phyloP scores from a whole-genome alignment of 169 alveolate species.

The Plasmodium reichenowi region DNA sequence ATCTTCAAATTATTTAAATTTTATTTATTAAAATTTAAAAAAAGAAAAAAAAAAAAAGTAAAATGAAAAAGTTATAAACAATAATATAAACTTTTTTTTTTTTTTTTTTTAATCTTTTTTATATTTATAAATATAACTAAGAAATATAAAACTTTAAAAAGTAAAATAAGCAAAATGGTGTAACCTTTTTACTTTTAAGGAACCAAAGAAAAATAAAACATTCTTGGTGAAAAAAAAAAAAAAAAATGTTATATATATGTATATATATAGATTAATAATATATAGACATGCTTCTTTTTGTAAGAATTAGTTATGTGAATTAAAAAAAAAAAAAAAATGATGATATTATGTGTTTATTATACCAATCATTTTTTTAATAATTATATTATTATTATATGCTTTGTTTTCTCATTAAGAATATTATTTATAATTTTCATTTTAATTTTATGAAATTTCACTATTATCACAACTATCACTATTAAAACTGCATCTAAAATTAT shows the following conservation, averaged over 20 bases:
- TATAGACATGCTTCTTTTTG: no score
- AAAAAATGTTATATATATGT: no score
- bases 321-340: neutral
- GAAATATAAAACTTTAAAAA: conserved; percentile 10
- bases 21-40: conserved; percentile 59
- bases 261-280: no score
- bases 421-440: no score
- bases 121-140: conserved; percentile 4
- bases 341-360: neutral
- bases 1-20: conserved; percentile 22
- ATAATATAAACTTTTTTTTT: conserved; percentile 22
- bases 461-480: conserved; percentile 42
- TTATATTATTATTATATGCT: no score
- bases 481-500: conserved; percentile 19
- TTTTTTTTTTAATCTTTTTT: conserved; percentile 18
- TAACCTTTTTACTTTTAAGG: neutral
- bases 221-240: no score
- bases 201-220: neutral
- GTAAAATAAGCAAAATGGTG: conserved; percentile 24
- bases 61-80: neutral
- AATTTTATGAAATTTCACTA: conserved; percentile 16
- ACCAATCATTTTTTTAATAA: no score
- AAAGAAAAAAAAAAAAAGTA: conserved; percentile 8
- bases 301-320: no score
- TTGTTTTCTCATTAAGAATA: neutral